These are phyloP conservation scores for Candida ulmi DNA, from an alignment of 805 yeast species.

Conservation along the genomic window DNA sequence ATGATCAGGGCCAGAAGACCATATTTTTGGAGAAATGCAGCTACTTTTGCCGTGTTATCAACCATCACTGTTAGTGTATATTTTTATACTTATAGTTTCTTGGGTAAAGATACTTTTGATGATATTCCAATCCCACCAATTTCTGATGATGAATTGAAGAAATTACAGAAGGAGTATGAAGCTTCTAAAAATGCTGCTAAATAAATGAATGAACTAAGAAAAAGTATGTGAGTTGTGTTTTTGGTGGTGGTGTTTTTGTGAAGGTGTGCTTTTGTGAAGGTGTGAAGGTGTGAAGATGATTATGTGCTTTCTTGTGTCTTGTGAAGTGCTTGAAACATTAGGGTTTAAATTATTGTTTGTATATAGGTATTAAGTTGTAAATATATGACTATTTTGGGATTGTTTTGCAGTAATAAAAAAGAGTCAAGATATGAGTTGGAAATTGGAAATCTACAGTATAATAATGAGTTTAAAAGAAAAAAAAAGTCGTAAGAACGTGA, in stretches of 20 bases:
- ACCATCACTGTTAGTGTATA: conserved; percentile 69
- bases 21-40: conserved; percentile 71
- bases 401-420: too few relatives aligned
- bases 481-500: background rate
- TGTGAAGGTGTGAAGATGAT: too few relatives aligned
- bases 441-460: background rate
- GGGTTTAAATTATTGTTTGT: background rate
- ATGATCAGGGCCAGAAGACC: conserved; percentile 87
- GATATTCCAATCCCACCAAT: conserved; percentile 96
- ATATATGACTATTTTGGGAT: too few relatives aligned
- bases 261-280: too few relatives aligned
- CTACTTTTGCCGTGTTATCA: conserved; percentile 51
- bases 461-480: background rate
- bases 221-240: background rate
- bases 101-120: conserved; percentile 74
- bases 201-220: background rate
- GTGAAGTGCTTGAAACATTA: too few relatives aligned
- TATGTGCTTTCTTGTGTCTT: too few relatives aligned
- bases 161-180: conserved; percentile 70
- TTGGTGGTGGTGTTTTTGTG: too few relatives aligned
- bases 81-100: conserved; percentile 54
- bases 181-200: conserved; percentile 23
- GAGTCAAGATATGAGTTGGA: too few relatives aligned
- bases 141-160: conserved; percentile 66
- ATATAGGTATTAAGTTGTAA: background rate